Percentiles rank a stretch among this genome's conserved stretches.
phyloP scores from a whole-genome alignment of 169 alveolate species.

The Cryptosporidium canis region DNA sequence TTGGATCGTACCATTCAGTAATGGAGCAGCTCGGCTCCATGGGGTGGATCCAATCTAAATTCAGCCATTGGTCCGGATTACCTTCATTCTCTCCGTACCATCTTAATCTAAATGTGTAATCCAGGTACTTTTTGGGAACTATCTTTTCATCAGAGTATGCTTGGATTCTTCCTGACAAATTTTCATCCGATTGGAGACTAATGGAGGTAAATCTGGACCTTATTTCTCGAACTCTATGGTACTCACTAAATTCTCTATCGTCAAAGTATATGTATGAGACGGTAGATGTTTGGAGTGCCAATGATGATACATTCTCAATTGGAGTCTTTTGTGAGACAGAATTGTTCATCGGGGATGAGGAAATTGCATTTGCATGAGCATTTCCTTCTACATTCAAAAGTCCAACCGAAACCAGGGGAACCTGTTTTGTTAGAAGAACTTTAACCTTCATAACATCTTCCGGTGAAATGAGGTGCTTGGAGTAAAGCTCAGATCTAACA shows the following conservation, averaged over 20 bases:
- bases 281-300: constrained; percentile 52
- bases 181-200: not conserved
- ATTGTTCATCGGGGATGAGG: constrained; percentile 10
- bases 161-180: not conserved
- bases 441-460: constrained; percentile 70
- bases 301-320: not conserved
- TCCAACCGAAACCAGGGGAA: constrained; percentile 57
- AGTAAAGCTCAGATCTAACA: constrained; percentile 20
- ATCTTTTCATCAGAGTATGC: constrained; percentile 35
- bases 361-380: not conserved
- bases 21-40: constrained; percentile 53
- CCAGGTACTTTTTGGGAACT: constrained; percentile 23
- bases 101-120: constrained; percentile 47
- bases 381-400: constrained; percentile 5
- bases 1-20: constrained; percentile 50
- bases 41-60: constrained; percentile 68
- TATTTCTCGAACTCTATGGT: constrained; percentile 35
- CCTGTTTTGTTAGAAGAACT: constrained; percentile 12
- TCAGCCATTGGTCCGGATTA: constrained; percentile 66
- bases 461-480: constrained; percentile 48
- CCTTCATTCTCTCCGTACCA: constrained; percentile 73
- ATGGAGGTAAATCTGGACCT: not conserved
- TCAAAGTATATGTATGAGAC: constrained; percentile 63
- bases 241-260: constrained; percentile 47
- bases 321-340: constrained; percentile 1